These are phyloP conservation scores for Pseudocercospora musae DNA, from an alignment of 2,329 filamentous ascomycete genomes.

Conservation along the genomic window DNA sequence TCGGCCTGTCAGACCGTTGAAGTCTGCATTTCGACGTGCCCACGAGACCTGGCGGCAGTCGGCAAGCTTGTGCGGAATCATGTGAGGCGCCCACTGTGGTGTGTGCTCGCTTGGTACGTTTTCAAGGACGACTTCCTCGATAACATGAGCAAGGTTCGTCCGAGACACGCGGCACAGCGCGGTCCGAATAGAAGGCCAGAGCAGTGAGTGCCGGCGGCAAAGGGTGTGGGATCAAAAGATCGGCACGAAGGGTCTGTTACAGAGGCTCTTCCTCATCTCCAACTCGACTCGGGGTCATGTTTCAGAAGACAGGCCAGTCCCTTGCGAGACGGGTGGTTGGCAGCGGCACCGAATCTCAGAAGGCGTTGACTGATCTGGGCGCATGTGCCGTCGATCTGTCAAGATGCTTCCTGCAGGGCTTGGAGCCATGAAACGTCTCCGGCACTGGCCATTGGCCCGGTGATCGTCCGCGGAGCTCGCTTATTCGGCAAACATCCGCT, in stretches of 20 bases:
- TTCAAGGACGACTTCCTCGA: not conserved
- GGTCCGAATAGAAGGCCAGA: not conserved
- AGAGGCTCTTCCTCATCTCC: not conserved
- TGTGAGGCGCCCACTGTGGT: too few species aligned
- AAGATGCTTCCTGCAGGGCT: slow-evolving; percentile 3
- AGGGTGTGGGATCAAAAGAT: not conserved
- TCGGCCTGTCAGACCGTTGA: not conserved
- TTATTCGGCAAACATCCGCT: not conserved
- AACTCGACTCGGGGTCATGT: not conserved
- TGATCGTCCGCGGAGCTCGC: too few species aligned
- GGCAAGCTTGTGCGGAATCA: too few species aligned
- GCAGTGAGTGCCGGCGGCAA: not conserved
- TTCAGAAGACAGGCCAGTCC: not conserved
- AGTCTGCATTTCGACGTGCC: not conserved
- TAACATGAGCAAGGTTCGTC: not conserved
- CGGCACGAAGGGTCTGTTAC: not conserved
- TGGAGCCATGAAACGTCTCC: slow-evolving; percentile 4
- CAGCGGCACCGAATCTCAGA: not conserved
- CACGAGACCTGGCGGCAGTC: not conserved
- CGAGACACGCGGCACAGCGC: not conserved
- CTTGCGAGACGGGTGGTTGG: not conserved
- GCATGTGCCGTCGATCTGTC: not conserved
- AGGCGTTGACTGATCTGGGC: slow-evolving; percentile 2
- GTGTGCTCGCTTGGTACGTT: not conserved
- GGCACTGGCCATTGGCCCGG: not conserved